phyloP scores from a whole-genome alignment of 441 rosid species.

The Syzygium syzygioides region DNA sequence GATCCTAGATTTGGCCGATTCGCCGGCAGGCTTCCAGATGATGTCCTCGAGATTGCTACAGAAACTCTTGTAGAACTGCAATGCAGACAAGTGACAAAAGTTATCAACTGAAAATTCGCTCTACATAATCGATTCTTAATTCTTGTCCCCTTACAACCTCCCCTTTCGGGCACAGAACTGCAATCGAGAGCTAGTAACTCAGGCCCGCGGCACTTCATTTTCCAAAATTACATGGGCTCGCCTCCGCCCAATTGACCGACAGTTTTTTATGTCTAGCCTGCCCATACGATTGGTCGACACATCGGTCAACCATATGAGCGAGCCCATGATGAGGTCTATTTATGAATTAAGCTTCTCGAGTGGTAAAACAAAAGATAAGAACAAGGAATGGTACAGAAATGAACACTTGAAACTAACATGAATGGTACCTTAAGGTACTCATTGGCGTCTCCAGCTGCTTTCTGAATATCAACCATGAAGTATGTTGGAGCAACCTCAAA shows the following conservation, averaged over 20 bases:
- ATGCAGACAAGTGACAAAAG: background rate
- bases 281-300: background rate
- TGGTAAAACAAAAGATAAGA: background rate
- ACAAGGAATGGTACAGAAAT: background rate
- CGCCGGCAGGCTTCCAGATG: constrained; percentile 79
- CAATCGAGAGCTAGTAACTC: background rate
- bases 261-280: background rate
- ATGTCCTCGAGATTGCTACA: constrained; percentile 80
- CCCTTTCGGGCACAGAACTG: background rate
- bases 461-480: constrained; percentile 85
- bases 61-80: constrained; percentile 88
- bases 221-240: background rate
- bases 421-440: constrained; percentile 71
- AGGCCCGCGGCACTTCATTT: background rate
- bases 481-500: constrained; percentile 89
- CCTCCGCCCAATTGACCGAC: background rate
- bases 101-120: background rate
- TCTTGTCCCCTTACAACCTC: background rate
- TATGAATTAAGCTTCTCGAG: background rate
- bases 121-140: background rate
- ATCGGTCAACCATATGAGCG: background rate
- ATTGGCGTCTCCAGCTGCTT: constrained; percentile 70
- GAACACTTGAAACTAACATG: background rate
- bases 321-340: background rate
- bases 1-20: constrained; percentile 47